Evolutionary conservation across 441 rosid genomes (phyloP), one percentile per base, ranked within the genome.

Genomic region (Adansonia gregorii): DNA sequence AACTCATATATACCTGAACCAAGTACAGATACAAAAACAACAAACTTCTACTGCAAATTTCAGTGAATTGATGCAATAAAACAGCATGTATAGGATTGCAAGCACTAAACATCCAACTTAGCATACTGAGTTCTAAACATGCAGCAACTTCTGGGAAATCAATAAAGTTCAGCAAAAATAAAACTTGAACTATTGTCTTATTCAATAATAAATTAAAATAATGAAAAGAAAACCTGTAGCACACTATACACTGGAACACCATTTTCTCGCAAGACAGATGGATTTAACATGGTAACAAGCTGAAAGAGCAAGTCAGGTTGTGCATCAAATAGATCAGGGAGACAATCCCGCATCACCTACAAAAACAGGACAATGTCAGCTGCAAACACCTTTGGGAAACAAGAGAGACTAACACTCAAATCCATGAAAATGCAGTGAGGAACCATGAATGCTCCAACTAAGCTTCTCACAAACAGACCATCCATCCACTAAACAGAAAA

Each of bases 291-390:
- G 70, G 99, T 95, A 63, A 95, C 97, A 27, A 95, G 94, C 86
- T 95, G 98, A 85, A 95, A 95, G 63, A 95, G 97, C 52, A 95
- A 85, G 87, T 95, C 98, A 70, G 99, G 98, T 77, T 94, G 99
- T 48, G 98, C 90, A 83, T 94, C 98, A 85, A 95, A 95, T 45
- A 95, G 97, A 86, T 95, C 99, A 5, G 97, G 99, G 72, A 95
- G 94, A 56, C 91, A 87, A 70, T 78, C 83, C 78, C 90, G 88
- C 97, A 95, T 95, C 82, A 91, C 99, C 99, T 95, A 80, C 82
- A 82, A 65, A 76, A 72, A 83, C 56, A 19, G 55, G 72, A 81
- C 31, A 54, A 54, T 78, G 39, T 73, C 78, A 82, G 46, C 49
- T 61, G 54, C 39, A 39, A 65, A 19, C 82, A 74, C 31, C 46